Evolutionary conservation across 305 asterid species (phyloP).

Genomic region (Fraxinus nigra): DNA sequence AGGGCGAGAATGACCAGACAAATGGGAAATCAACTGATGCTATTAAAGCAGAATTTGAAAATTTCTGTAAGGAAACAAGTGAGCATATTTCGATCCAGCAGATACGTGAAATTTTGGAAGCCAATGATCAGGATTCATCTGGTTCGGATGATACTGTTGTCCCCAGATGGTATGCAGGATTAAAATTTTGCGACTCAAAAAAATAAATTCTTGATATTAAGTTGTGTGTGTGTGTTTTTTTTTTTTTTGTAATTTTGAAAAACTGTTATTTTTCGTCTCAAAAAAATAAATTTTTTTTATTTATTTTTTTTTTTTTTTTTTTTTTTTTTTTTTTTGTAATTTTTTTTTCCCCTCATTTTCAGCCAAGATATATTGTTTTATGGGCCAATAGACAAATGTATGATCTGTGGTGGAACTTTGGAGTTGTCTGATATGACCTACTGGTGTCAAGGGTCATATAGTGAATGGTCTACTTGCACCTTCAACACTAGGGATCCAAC

Average conservation of each 20-base stretch:
- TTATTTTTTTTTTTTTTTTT: background rate
- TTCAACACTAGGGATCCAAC: slow-evolving; percentile 57
- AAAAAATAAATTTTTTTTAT: too few species aligned
- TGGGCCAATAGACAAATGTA: slow-evolving; percentile 63
- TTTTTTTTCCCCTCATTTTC: slow-evolving; percentile 14
- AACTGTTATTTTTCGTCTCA: too few species aligned
- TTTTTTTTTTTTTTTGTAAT: background rate
- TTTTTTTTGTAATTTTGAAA: background rate
- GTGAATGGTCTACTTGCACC: slow-evolving; percentile 74
- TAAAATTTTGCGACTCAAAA: background rate
- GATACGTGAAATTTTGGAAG: slow-evolving; percentile 73
- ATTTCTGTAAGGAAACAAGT: slow-evolving; percentile 54
- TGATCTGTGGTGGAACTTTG: slow-evolving; percentile 48
- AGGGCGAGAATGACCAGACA: slow-evolving; percentile 19
- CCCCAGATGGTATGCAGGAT: slow-evolving; percentile 59
- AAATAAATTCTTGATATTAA: background rate
- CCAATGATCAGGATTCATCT: slow-evolving; percentile 51
- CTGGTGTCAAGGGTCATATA: slow-evolving; percentile 53
- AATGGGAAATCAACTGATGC: slow-evolving; percentile 36
- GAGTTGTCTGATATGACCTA: slow-evolving; percentile 31
- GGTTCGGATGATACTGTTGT: slow-evolving; percentile 73
- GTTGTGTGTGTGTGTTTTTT: too few species aligned
- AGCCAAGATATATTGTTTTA: slow-evolving; percentile 77
- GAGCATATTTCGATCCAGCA: slow-evolving; percentile 67
- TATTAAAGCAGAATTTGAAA: slow-evolving; percentile 51